Conservation (phyloP, 2,329 filamentous ascomycete species). For the Aspergillus latus region DNA sequence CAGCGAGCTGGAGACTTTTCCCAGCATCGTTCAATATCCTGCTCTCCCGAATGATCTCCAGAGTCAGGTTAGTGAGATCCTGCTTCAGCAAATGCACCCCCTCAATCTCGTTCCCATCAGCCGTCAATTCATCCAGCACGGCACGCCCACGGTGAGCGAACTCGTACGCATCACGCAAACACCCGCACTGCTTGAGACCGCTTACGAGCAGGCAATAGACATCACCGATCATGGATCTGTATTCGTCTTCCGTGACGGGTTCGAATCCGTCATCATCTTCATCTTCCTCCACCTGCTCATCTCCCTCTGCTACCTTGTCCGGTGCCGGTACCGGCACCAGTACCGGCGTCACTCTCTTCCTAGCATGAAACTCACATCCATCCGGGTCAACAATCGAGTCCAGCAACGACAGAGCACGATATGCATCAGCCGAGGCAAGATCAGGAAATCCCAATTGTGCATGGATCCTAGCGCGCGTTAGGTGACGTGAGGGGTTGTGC, state of each 20-base stretch:
- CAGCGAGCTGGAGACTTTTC: background rate
- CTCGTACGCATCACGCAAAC: constrained; percentile 42
- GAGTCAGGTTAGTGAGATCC: background rate
- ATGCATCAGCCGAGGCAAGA: constrained; percentile 84
- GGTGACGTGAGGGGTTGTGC: constrained; percentile 43
- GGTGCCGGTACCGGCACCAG: constrained; percentile 20
- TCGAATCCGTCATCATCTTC: constrained; percentile 44
- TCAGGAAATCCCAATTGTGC: constrained; percentile 83
- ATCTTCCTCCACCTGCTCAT: constrained; percentile 28
- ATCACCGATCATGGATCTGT: constrained; percentile 36
- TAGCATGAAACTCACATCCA: constrained; percentile 79
- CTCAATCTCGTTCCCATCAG: background rate
- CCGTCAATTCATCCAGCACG: background rate
- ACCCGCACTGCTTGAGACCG: constrained; percentile 40
- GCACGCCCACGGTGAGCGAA: constrained; percentile 35
- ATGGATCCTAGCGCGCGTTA: constrained; percentile 66
- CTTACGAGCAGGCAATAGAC: constrained; percentile 40
- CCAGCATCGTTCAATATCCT: constrained; percentile 20
- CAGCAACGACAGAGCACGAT: constrained; percentile 80
- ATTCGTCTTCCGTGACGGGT: constrained; percentile 34
- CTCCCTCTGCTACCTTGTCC: constrained; percentile 4
- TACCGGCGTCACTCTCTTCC: constrained; percentile 39
- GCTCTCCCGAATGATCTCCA: background rate
- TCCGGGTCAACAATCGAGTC: constrained; percentile 75
- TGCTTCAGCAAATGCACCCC: background rate